Base-by-base conservation (phyloP, 352 stramenopile genomes). In the Blastocystis sp. region DNA sequence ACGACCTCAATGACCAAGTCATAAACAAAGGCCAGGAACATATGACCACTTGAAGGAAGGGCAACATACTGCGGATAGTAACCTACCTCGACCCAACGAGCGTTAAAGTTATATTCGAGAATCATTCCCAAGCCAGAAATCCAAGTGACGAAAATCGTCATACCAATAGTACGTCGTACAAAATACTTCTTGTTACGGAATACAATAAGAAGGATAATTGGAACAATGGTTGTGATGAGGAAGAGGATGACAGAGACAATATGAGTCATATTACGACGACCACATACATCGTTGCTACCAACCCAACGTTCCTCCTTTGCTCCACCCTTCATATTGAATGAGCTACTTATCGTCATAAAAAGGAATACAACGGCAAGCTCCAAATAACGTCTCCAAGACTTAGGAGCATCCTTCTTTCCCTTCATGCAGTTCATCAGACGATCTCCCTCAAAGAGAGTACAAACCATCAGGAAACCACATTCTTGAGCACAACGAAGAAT, bases 371-470 rank as follows among this genome's bases (percentile, higher is more conserved):
- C 32, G 27, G 21, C 27, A 9, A 74, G 51, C 32, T 74, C 63
- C 24, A 74, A 37, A 12, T 54, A 46, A 46, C 63, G 63, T 24
- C 63, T 5, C 29, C 27, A 51, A 27, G 35, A 32, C 63, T 37
- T 52, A 21, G 32, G 32, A 43, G 29, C 35, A 37, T 43, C 32
- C 32, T 74, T 74, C 63, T 74, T 74, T 74, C 63, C 63, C 63
- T 74, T 74, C 63, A 74, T 74, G 35, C 63, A 74, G 14, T 74
- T 74, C 21, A 74, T 54, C 29, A 74, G 32, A 74, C 63, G 63
- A n/a, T 74, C 63, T 37, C 63, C 63, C 63, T 52, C 9, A 43
- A 74, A 74, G 11, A 74, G 11, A 2, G 29, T 27, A 46, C 29
- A 19, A 12, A 74, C 63, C 63, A 74, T 74, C n/a, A 74, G 24